These are phyloP conservation scores for Xerophyta viscosa DNA, from an alignment of 106 monocot genomes.

Conservation along the genomic window DNA sequence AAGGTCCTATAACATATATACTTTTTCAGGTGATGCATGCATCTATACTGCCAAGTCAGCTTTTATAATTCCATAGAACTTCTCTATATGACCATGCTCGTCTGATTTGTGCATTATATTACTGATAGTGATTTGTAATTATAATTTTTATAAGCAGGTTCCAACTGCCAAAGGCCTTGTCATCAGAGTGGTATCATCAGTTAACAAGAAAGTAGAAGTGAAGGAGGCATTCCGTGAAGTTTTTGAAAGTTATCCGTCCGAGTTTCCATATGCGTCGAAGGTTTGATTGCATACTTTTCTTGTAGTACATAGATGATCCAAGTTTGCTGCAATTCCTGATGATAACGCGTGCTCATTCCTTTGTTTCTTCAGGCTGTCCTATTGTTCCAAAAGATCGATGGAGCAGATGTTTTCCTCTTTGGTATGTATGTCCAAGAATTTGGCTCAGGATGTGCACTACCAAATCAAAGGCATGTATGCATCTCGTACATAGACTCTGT, in stretches of 20 bases:
- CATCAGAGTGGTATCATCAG: conserved; percentile 4
- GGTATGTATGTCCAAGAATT: conserved; percentile 85
- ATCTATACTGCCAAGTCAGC: no score
- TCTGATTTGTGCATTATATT: no score
- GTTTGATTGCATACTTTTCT: no score
- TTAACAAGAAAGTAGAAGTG: conserved; percentile 4
- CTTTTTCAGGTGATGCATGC: no score
- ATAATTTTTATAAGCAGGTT: background rate
- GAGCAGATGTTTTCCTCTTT: conserved; percentile 64
- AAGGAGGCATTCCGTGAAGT: background rate
- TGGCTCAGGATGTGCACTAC: conserved; percentile 43
- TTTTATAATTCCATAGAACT: no score
- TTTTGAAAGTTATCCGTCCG: background rate
- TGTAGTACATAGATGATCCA: no score
- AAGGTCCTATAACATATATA: no score
- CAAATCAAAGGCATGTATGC: conserved; percentile 53
- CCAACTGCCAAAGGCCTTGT: conserved; percentile 3
- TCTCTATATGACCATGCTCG: no score
- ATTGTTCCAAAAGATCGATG: conserved; percentile 73
- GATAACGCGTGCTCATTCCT: conserved; percentile 6
- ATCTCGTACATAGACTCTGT: conserved; percentile 80
- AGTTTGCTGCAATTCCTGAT: no score
- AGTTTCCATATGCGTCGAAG: background rate
- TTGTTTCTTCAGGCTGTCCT: conserved; percentile 42
- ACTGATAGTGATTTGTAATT: no score